Evolutionary conservation across 2,329 filamentous ascomycete genomes (phyloP), one percentile per base, ranked within the genome.

Genomic region (Ophiostoma sp.): DNA sequence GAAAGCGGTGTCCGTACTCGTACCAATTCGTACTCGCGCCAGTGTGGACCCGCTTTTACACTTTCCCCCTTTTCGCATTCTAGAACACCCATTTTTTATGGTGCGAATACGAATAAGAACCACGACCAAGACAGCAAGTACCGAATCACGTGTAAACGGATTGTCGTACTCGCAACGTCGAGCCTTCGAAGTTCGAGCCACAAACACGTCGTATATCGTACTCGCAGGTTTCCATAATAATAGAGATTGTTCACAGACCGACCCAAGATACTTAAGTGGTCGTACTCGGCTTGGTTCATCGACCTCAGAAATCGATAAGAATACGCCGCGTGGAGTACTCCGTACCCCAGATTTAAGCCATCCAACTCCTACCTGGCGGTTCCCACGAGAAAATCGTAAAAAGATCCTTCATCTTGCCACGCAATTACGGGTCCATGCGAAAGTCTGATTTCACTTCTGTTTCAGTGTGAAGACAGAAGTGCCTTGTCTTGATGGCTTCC

Each of bases 91-190:
- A 48, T 48, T 48, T 42, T 12, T 31, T 19, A 64, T 15, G 50
- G 61, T 71, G 39, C 76, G 76, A 77, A 76, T 76, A 75, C 75
- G 75, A 76, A 74, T 75, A 75, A 75, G 74, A 75, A 66, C 3
- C n/a, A 36, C 19, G 8, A 9, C 11, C 57, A 68, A 50, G 42
- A 19, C n/a, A 17, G 39, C 39, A 66, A 15, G 31, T 52, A 45
- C 19, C 9, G 22, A 17, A 33, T 33, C 73, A 74, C 70, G 70
- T 74, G 70, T 48, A 19, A 48, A 48, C 4, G 42, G 15, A 17
- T 19, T 2, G 11, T 61, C 55, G 45, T 55, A 39, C 28, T 61
- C 61, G 66, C 19, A 68, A 52, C 42, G 17, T 48, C 15, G 3
- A 19, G 42, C 42, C 42, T 48, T 48, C 1, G 15, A 19, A 15